These are phyloP conservation scores for Monilinia laxa DNA, from an alignment of 2,329 filamentous ascomycete genomes.

Conservation along the genomic window DNA sequence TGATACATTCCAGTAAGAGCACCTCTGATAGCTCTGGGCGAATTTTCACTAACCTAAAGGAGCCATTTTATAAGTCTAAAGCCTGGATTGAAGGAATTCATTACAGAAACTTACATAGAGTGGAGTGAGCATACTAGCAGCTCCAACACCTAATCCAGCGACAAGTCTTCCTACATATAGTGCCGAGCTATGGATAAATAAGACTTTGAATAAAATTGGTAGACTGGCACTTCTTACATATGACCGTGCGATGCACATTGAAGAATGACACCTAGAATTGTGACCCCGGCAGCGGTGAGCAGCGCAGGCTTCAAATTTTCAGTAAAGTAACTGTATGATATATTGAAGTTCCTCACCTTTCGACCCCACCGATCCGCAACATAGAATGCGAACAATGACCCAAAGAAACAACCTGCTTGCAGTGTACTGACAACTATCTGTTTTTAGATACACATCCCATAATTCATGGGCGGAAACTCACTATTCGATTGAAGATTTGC, in stretches of 20 bases:
- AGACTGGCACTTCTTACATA: slow-evolving; percentile 40
- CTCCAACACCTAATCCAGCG: slow-evolving; percentile 51
- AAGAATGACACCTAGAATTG: slow-evolving; percentile 61
- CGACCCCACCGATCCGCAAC: slow-evolving; percentile 42
- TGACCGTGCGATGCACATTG: slow-evolving; percentile 62
- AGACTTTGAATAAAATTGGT: background rate
- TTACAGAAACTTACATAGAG: slow-evolving; percentile 35
- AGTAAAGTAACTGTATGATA: background rate
- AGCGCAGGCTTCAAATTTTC: slow-evolving; percentile 42
- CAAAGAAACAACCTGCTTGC: slow-evolving; percentile 66
- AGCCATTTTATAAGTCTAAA: slow-evolving; percentile 44
- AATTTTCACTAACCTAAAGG: slow-evolving; percentile 51
- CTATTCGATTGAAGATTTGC: slow-evolving; percentile 58
- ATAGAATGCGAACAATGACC: slow-evolving; percentile 53
- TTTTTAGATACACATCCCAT: background rate
- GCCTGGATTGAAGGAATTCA: slow-evolving; percentile 38
- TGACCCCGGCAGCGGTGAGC: slow-evolving; percentile 55
- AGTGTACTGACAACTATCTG: slow-evolving; percentile 63
- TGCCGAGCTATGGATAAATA: slow-evolving; percentile 41
- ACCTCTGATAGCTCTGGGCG: slow-evolving; percentile 52
- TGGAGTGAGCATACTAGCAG: slow-evolving; percentile 45
- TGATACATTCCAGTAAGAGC: slow-evolving; percentile 52
- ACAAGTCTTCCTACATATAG: slow-evolving; percentile 66
- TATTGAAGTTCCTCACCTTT: slow-evolving; percentile 25
- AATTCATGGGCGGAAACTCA: slow-evolving; percentile 17